Conservation (phyloP, 345 rosid genomes). For the Arabis alpina region DNA sequence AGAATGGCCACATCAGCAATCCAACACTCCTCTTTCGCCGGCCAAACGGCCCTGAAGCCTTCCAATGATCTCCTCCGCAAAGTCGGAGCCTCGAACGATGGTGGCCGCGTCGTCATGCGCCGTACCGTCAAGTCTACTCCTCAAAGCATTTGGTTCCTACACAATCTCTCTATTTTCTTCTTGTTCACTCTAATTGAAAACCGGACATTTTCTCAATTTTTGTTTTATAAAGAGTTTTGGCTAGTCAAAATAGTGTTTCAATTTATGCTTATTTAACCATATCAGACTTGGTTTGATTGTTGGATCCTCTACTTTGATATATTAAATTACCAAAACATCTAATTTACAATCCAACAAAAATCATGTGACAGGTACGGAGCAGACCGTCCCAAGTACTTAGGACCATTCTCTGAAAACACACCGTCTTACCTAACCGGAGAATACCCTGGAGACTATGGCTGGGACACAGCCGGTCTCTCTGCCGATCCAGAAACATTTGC, state of each 20-base stretch:
- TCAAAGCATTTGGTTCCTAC: slow-evolving; percentile 76
- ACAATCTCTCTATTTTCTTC: not conserved
- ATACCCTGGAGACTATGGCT: slow-evolving; percentile 59
- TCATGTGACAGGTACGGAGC: slow-evolving; percentile 44
- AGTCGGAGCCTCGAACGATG: slow-evolving; percentile 56
- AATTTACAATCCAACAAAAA: not conserved
- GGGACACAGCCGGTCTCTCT: slow-evolving; percentile 59
- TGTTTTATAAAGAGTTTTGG: too few species aligned
- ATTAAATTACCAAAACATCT: not conserved
- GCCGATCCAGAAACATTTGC: slow-evolving; percentile 61
- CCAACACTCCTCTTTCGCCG: slow-evolving; percentile 83
- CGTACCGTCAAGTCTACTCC: slow-evolving; percentile 82
- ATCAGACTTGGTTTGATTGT: too few species aligned
- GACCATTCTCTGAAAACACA: slow-evolving; percentile 53
- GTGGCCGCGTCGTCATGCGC: slow-evolving; percentile 75
- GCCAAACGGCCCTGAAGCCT: slow-evolving; percentile 69
- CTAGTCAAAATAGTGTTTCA: too few species aligned
- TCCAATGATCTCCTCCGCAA: slow-evolving; percentile 73
- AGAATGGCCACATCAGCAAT: slow-evolving; percentile 76
- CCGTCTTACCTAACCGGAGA: slow-evolving; percentile 56
- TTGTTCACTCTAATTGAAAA: too few species aligned
- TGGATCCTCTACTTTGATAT: not conserved
- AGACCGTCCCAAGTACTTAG: slow-evolving; percentile 53
- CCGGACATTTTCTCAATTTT: too few species aligned
- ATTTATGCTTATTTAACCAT: too few species aligned